Evolutionary conservation across 768 basidiomycete species (phyloP).

Genomic region (Agrocybe praecox): DNA sequence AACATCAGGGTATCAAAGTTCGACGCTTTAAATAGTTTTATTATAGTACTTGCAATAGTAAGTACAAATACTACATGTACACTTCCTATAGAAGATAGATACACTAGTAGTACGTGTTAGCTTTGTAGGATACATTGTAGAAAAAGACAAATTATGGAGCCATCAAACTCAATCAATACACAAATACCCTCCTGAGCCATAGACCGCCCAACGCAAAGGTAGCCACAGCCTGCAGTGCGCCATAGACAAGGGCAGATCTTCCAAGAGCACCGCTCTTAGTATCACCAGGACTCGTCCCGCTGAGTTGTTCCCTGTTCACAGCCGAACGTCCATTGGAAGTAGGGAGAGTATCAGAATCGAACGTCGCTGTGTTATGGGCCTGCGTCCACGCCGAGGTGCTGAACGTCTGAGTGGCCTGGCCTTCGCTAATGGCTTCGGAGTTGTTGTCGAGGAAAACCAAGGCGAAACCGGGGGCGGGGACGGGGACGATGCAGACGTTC

Average conservation of each 20-base stretch:
- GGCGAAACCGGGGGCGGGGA: conserved; percentile 74
- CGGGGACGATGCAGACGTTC: conserved; percentile 58
- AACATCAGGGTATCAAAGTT: no score
- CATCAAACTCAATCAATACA: background rate
- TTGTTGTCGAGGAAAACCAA: conserved; percentile 64
- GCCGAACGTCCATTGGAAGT: conserved; percentile 50
- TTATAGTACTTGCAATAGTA: no score
- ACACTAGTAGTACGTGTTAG: no score
- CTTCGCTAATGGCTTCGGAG: conserved; percentile 14
- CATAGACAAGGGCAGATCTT: no score
- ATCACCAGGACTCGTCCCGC: conserved; percentile 27
- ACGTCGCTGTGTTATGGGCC: conserved; percentile 52
- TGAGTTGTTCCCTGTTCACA: conserved; percentile 14
- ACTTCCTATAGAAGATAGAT: background rate
- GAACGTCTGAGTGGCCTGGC: conserved; percentile 44
- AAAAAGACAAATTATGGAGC: background rate
- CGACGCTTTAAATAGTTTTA: no score
- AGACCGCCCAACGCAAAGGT: background rate
- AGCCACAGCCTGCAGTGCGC: background rate
- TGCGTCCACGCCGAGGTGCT: conserved; percentile 61
- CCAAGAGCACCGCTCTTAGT: conserved; percentile 14
- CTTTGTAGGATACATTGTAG: background rate
- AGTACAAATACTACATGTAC: background rate
- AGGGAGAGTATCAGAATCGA: conserved; percentile 57
- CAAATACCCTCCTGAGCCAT: background rate